Evolutionary conservation across 2,329 filamentous ascomycete species (phyloP).

Genomic region (Alternaria burnsii): DNA sequence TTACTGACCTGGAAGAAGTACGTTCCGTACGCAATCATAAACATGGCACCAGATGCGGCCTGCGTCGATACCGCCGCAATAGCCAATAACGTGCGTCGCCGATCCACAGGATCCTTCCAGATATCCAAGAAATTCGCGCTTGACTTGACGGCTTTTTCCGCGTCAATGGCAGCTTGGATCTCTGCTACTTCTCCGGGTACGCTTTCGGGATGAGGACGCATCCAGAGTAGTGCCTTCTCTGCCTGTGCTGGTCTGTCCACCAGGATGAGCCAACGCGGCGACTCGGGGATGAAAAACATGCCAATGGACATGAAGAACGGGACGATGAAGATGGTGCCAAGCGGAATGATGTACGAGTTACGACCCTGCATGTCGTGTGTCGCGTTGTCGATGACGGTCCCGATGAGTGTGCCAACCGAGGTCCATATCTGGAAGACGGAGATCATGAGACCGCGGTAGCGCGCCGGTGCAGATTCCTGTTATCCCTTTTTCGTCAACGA

Average conservation of each 20-base stretch:
- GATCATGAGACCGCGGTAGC: conserved; percentile 61
- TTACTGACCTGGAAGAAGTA: conserved; percentile 40
- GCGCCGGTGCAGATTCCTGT: conserved; percentile 58
- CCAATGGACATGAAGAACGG: conserved; percentile 57
- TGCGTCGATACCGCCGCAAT: conserved; percentile 61
- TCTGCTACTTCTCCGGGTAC: conserved; percentile 36
- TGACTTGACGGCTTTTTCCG: conserved; percentile 56
- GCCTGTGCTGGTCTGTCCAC: conserved; percentile 32
- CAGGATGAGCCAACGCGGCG: conserved; percentile 57
- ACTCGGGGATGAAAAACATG: conserved; percentile 46
- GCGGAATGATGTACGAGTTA: conserved; percentile 56
- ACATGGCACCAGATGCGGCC: conserved; percentile 65
- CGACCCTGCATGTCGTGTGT: conserved; percentile 35
- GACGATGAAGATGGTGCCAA: conserved; percentile 64
- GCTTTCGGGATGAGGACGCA: conserved; percentile 33
- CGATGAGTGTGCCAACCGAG: conserved; percentile 55
- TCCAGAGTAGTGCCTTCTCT: conserved; percentile 35
- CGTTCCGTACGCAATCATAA: conserved; percentile 46
- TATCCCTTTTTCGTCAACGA: no score
- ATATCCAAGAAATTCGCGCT: conserved; percentile 62
- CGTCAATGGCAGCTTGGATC: conserved; percentile 40
- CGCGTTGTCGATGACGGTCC: conserved; percentile 63
- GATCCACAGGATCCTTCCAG: conserved; percentile 62
- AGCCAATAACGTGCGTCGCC: conserved; percentile 60
- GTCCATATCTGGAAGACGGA: conserved; percentile 60